Evolutionary conservation across 306 rosid species (phyloP), one percentile per base, ranked within the genome.

Genomic region (Dalbergia cultrata): DNA sequence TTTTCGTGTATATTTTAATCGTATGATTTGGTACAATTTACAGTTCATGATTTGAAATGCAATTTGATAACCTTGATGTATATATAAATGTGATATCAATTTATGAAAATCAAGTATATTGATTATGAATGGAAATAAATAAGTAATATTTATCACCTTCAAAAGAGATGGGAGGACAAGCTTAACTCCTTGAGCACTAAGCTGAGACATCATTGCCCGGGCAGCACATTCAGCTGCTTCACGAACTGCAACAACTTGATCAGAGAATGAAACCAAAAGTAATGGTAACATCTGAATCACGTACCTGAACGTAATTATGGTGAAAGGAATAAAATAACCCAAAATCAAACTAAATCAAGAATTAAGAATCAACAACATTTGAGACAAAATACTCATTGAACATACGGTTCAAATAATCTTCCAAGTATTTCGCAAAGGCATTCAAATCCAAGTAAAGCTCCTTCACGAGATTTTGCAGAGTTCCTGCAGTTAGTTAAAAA

Each of bases 121-220:
- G 26, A 8, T 35, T 34, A 16, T n/a, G 10, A n/a, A 54, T 54
- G 60, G 60, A 2, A 54, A 54, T n/a, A 8, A 54, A 67, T 60
- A 53, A 5, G 75, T 56, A 74, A 81, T 57, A 47, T 22, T 35
- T 60, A 84, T 73, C 81, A 95, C 99, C 97, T 95, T 93, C 75
- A 95, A 80, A 83, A 95, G 95, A 80, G 99, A 93, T 52, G 99
- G 99, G 75, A 95, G 97, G 76, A 95, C 99, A 89, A 95, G 97
- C 89, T 95, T 95, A 84, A 95, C 99, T 70, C 99, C 99, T 75
- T 93, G 97, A 71, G 96, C 97, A 74, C 86, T 93, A 86, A 95
- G 99, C 76, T 91, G 97, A 58, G 99, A 88, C 99, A 95, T 95
- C 99, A 93, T 95, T 83, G 99, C 95, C 59, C 99, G 99, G 64